Evolutionary conservation across 192 early-diverging fungal genomes (phyloP).

Genomic region (Rhizoclosmatium sp.): DNA sequence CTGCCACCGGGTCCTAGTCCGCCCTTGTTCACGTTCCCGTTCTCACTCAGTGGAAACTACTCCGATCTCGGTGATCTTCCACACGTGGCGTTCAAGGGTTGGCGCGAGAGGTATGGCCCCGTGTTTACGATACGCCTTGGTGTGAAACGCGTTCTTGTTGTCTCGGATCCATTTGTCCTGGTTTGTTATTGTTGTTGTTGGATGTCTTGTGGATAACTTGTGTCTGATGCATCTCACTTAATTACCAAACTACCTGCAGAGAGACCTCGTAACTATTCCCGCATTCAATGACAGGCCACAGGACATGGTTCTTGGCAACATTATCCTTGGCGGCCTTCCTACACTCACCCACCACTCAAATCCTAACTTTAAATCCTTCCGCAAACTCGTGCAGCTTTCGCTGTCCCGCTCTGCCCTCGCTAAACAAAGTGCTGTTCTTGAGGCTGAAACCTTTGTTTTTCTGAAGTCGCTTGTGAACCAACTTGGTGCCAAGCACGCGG

Average conservation of each 20-base stretch:
- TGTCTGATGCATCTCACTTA: no score
- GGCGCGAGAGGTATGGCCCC: neutral
- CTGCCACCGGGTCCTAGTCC: neutral
- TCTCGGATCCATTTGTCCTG: neutral
- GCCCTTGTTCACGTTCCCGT: neutral
- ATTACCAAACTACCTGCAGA: neutral
- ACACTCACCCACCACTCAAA: slow-evolving; percentile 19
- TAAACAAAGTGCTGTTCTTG: neutral
- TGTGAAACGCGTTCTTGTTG: slow-evolving; percentile 14
- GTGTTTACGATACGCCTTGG: slow-evolving; percentile 14
- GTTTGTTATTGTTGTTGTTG: no score
- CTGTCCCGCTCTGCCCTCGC: neutral
- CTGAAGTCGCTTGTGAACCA: neutral
- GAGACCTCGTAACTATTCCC: slow-evolving; percentile 4
- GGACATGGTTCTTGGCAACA: slow-evolving; percentile 12
- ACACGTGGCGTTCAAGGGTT: neutral
- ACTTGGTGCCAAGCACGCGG: neutral
- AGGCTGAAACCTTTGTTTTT: neutral
- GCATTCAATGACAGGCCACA: slow-evolving; percentile 26
- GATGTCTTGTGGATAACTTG: no score
- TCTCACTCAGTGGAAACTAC: neutral
- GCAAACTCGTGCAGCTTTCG: slow-evolving; percentile 8
- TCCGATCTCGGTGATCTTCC: neutral
- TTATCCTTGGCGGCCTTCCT: slow-evolving; percentile 18
- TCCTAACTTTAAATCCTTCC: slow-evolving; percentile 14